phyloP scores from a whole-genome alignment of 257 asterid species.

The Phtheirospermum japonicum region DNA sequence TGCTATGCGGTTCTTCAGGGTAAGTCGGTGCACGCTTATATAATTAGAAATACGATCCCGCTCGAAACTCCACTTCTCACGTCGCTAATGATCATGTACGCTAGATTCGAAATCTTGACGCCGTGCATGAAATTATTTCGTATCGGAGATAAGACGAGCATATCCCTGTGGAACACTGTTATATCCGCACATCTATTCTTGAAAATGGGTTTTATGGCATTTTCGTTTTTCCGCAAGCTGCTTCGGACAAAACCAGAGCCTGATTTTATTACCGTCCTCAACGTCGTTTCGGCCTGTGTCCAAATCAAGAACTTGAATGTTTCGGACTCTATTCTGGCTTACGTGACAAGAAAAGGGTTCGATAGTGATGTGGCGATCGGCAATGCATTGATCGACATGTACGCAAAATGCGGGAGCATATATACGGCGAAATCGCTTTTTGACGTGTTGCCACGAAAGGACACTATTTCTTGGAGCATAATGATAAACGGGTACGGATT shows the following conservation, averaged over 20 bases:
- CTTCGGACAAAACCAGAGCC: conserved; percentile 37
- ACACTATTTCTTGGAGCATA: conserved; percentile 47
- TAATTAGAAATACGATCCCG: conserved; percentile 33
- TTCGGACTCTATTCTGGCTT: conserved; percentile 40
- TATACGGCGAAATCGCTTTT: conserved; percentile 42
- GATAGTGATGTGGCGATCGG: conserved; percentile 36
- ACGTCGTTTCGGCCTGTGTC: conserved; percentile 49
- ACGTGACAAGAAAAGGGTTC: conserved; percentile 39
- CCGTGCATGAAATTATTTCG: conserved; percentile 41
- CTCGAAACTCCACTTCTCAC: conserved; percentile 50
- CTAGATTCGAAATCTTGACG: conserved; percentile 33
- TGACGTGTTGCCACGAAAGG: conserved; percentile 41
- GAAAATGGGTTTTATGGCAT: conserved; percentile 29
- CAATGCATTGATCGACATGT: conserved; percentile 50
- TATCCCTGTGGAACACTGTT: conserved; percentile 60
- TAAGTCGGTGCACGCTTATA: conserved; percentile 53
- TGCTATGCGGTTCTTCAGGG: conserved; percentile 40
- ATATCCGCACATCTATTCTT: conserved; percentile 44
- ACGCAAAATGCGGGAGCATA: conserved; percentile 52
- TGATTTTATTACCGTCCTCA: conserved; percentile 45
- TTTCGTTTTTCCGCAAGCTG: conserved; percentile 41
- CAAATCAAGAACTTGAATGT: conserved; percentile 40
- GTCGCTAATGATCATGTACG: conserved; percentile 61
- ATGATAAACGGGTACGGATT: conserved; percentile 55
- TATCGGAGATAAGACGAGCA: conserved; percentile 41